Base-by-base conservation (phyloP, 805 yeast genomes). In the Lipomyces oligophaga region DNA sequence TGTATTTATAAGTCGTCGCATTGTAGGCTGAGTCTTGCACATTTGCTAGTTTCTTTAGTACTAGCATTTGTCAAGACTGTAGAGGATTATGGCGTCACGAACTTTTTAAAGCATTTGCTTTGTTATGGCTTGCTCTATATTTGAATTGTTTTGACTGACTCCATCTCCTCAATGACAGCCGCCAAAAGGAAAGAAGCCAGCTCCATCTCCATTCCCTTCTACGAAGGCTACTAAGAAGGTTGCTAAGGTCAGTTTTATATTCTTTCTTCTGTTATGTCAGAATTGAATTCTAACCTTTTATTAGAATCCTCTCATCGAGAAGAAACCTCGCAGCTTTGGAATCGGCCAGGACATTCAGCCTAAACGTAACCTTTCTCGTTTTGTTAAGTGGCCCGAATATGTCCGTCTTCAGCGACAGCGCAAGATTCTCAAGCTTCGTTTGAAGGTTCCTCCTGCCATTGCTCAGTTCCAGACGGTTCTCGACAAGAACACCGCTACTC, bases 311-410 rank as follows among this genome's bases (percentile, higher is more conserved):
- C 77, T 89, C 71, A 73, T 86, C 68, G 94, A 85, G 73, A 74
- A 95, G 58, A 78, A 87, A 61, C 95, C 96, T 72, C 83, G 82
- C 77, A 83, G 80, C 77, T 90, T 82, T 68, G 97, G 97, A 75
- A 83, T 93, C 66, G 98, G 98, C 67, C 97, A 93, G 79, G 76
- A 83, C 60, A 67, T 90, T 65, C 97, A 90, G 76, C 82, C 88
- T 72, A 87, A 83, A 80, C 83, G 90, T 77, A 86, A 93, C 83
- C 81, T 93, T 70, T 77, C 95, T 55, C 88, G 97, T 76, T 89
- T 85, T 73, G 97, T 90, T 70, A 93, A 85, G 76, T 93, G 98
- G 98, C 98, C 98, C 70, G 93, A 84, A 76, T 88, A 90, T 72
- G 94, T 90, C 63, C 86, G 95, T 78, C 79, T 93, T 64, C 98